Evolutionary conservation across 2,329 filamentous ascomycete genomes (phyloP), one percentile per base, ranked within the genome.

Genomic region (Chlorencoelia australis): DNA sequence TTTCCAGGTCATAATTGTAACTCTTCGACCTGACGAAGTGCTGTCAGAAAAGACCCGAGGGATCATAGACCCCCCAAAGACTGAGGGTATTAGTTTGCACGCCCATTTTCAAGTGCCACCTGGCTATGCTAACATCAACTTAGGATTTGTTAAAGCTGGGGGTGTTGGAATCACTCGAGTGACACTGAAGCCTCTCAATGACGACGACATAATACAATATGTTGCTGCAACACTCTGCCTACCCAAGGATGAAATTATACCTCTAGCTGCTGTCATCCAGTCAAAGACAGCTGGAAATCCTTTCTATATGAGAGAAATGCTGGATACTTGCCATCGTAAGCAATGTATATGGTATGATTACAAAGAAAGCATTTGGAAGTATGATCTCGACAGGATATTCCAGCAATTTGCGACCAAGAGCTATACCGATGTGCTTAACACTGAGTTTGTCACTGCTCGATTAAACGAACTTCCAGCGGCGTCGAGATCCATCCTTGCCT

Each of bases 291-390:
- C 74, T 17, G 88, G 88, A 2, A 94, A 94, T 43, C 81, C 39
- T 7, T 95, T 94, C 52, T 93, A 91, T 52, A 82, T 94, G 57
- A 73, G 85, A 37, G 85, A 94, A 60, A 93, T 95, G 72, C 71
- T 95, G 4, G 84, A 84, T 52, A 80, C 82, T 3, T 93, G 85
- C 55, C 79, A 94, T 56, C 76, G 84, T 26, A 91, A 85, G 54
- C 80, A 80, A 47, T 94, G 84, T 56, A 82, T 95, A 33, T 94
- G 79, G 73, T 95, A 94, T 58, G 86, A 87, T 43, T 94, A 91
- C 68, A 78, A 77, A 48, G 75, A 81, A 45, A 83, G 78, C 30
- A 70, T 73, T 30, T 96, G 89, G 89, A 71, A 81, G 29, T 95
- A 80, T 55, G 82, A 93, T 52, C 63, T 95, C 8, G 87, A 95